These are phyloP conservation scores for Hypoxylon sp. DNA, from an alignment of 2,329 filamentous ascomycete genomes.

Conservation along the genomic window DNA sequence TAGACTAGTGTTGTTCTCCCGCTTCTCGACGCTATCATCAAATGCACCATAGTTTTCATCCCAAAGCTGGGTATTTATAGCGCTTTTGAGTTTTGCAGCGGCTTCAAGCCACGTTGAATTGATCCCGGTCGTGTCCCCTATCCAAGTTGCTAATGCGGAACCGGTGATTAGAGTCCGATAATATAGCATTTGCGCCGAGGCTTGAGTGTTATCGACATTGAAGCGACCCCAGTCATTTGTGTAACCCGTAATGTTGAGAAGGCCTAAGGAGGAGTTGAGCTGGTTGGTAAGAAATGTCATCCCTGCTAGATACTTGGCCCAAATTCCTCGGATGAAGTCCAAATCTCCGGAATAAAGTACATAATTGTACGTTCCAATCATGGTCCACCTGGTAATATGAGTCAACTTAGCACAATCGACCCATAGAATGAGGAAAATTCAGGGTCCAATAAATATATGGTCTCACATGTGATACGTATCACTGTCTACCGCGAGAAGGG, in stretches of 20 bases:
- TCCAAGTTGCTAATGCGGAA: conserved; percentile 64
- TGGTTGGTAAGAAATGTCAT: conserved; percentile 56
- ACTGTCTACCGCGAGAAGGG: conserved; percentile 47
- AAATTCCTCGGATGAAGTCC: conserved; percentile 62
- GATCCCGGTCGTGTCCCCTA: conserved; percentile 59
- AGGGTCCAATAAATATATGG: background rate
- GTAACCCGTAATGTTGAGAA: conserved; percentile 47
- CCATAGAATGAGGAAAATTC: conserved; percentile 4
- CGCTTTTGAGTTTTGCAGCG: conserved; percentile 60
- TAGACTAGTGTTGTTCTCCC: conserved; percentile 61
- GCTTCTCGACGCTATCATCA: conserved; percentile 63
- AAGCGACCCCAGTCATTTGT: conserved; percentile 52
- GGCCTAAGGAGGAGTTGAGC: conserved; percentile 45
- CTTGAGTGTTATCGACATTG: conserved; percentile 45
- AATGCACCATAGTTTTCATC: conserved; percentile 65
- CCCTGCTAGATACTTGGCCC: conserved; percentile 64
- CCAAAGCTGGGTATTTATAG: conserved; percentile 66
- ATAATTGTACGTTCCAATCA: conserved; percentile 73
- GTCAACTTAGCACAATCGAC: conserved; percentile 15
- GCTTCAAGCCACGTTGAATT: conserved; percentile 59
- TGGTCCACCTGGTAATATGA: conserved; percentile 55
- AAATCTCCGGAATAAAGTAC: conserved; percentile 69
- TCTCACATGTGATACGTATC: conserved; percentile 55
- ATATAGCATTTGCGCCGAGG: conserved; percentile 54
- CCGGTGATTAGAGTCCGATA: conserved; percentile 70